phyloP scores from a whole-genome alignment of 352 stramenopile species.

The Pythium chondricola region DNA sequence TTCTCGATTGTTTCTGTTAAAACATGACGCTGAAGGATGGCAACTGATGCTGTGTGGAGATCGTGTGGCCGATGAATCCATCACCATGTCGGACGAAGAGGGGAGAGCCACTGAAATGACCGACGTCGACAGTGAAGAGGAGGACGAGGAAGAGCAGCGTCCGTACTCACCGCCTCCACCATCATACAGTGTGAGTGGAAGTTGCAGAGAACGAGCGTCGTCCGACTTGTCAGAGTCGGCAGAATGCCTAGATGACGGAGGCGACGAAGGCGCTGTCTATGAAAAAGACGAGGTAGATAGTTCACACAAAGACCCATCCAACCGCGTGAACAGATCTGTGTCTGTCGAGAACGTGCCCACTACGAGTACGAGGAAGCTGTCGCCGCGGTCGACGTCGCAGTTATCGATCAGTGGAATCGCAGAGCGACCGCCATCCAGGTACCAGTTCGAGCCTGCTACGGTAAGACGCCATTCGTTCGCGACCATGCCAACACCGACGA shows the following conservation, averaged over 20 bases:
- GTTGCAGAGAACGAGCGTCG: not conserved
- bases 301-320: slow-evolving; percentile 2
- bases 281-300: not conserved
- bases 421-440: slow-evolving; percentile 2
- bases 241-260: not conserved
- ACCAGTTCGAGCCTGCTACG: slow-evolving; percentile 29
- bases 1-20: slow-evolving; percentile 32
- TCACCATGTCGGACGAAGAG: not conserved
- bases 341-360: not conserved
- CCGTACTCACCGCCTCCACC: slow-evolving; percentile 1
- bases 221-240: slow-evolving; percentile 1
- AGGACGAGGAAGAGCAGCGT: not conserved
- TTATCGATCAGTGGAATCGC: not conserved
- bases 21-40: slow-evolving; percentile 1
- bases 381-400: not conserved
- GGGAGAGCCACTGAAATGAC: not conserved
- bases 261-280: slow-evolving; percentile 1
- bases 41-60: not conserved
- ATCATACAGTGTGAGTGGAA: slow-evolving; percentile 3
- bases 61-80: not conserved
- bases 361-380: not conserved
- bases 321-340: no score
- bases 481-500: slow-evolving; percentile 1
- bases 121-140: not conserved
- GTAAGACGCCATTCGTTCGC: slow-evolving; percentile 6